phyloP scores from a whole-genome alignment of 2,329 filamentous ascomycete genomes.

The Arachnomyces sp. region DNA sequence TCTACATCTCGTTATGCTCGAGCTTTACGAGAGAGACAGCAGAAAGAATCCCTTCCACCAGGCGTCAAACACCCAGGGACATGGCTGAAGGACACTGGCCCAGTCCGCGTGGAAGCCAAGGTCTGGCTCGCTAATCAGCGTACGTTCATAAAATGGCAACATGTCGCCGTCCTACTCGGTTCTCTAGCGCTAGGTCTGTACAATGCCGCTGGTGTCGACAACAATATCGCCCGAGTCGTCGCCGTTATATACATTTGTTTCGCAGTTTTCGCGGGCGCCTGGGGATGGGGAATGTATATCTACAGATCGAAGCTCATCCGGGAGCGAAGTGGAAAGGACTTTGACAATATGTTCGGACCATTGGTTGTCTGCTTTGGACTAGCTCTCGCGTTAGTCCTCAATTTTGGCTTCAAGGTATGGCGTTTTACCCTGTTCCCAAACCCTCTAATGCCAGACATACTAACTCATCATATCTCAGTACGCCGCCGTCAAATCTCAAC shows the following conservation, averaged over 20 bases:
- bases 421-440: constrained; percentile 10
- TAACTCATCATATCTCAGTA: background rate
- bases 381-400: constrained; percentile 68
- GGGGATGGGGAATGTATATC: constrained; percentile 81
- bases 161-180: constrained; percentile 81
- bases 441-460: no score
- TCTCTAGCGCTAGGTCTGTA: constrained; percentile 76
- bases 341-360: constrained; percentile 82
- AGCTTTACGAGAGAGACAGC: constrained; percentile 37
- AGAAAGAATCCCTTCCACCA: constrained; percentile 54
- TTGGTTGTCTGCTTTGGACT: constrained; percentile 73
- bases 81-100: constrained; percentile 92
- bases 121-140: constrained; percentile 98
- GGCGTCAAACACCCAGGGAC: constrained; percentile 77
- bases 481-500: background rate
- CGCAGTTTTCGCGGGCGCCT: constrained; percentile 71
- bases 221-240: constrained; percentile 65
- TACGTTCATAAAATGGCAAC: constrained; percentile 98
- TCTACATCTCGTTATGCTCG: constrained; percentile 69
- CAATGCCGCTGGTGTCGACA: constrained; percentile 69
- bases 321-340: constrained; percentile 79
- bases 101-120: constrained; percentile 89
- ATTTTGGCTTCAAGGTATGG: constrained; percentile 72
- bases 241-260: constrained; percentile 77
- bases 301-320: constrained; percentile 69